Evolutionary conservation across 106 monocot species (phyloP).

Genomic region (Allium sativum): DNA sequence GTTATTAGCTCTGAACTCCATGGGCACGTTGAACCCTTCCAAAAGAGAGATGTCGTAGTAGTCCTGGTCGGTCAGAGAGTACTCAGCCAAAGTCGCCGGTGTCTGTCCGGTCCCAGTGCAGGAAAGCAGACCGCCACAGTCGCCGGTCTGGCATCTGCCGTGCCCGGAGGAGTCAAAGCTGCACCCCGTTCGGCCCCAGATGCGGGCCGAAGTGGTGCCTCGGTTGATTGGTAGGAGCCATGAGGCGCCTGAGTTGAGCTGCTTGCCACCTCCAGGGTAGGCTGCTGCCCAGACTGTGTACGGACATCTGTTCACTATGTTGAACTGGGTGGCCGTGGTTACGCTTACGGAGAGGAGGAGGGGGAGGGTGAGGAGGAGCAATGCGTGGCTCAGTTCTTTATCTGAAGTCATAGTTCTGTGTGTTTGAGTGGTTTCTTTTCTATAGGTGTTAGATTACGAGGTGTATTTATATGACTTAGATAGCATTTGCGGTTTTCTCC

Average conservation of each 20-base stretch:
- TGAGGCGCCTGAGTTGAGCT: constrained; percentile 9
- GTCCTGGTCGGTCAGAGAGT: constrained; percentile 20
- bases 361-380: constrained; percentile 5
- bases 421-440: no score
- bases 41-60: constrained; percentile 37
- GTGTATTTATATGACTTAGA: no score
- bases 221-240: constrained; percentile 6
- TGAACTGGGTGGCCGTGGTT: constrained; percentile 10
- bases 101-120: constrained; percentile 18
- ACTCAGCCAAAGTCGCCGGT: constrained; percentile 31
- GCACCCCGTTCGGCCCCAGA: constrained; percentile 51
- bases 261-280: constrained; percentile 14
- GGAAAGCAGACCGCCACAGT: constrained; percentile 25
- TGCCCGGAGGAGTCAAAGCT: constrained; percentile 24
- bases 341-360: neutral
- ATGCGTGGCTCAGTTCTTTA: neutral
- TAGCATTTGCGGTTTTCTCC: no score
- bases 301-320: constrained; percentile 14
- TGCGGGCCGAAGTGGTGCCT: constrained; percentile 16
- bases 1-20: constrained; percentile 24
- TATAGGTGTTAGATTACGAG: no score
- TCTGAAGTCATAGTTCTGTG: neutral
- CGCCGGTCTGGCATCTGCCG: constrained; percentile 39
- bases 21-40: constrained; percentile 27
- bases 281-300: no score